Conservation (phyloP, 805 yeast genomes). For the Candida hispaniensis region DNA sequence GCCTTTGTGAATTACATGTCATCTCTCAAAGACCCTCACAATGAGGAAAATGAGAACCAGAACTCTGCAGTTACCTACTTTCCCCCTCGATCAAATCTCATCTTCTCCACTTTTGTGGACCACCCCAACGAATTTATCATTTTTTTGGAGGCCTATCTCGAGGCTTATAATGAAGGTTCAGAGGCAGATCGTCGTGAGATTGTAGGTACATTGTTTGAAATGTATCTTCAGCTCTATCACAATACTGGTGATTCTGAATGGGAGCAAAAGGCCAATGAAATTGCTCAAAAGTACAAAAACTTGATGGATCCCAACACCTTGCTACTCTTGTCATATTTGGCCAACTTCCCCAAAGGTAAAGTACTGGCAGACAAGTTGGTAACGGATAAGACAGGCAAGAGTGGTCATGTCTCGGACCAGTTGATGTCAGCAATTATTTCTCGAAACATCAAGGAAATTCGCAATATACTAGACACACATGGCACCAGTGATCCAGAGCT, state of each 20-base stretch:
- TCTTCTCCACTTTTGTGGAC: conserved; percentile 76
- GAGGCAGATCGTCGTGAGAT: conserved; percentile 60
- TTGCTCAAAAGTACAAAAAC: conserved; percentile 40
- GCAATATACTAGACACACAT: conserved; percentile 45
- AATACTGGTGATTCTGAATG: conserved; percentile 38
- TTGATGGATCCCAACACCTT: conserved; percentile 47
- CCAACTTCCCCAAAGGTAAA: conserved; percentile 27
- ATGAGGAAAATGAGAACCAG: conserved; percentile 16
- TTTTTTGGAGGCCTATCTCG: conserved; percentile 83
- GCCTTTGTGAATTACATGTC: conserved; percentile 48
- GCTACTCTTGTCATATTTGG: conserved; percentile 46
- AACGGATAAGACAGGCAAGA: conserved; percentile 5
- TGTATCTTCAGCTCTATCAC: conserved; percentile 56
- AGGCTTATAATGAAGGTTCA: conserved; percentile 63
- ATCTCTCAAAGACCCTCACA: conserved; percentile 17
- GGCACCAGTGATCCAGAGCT: conserved; percentile 56
- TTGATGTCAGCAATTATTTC: conserved; percentile 56
- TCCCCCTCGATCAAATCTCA: conserved; percentile 83
- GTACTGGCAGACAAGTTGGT: conserved; percentile 25
- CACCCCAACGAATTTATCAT: conserved; percentile 83
- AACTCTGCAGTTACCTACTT: conserved; percentile 52
- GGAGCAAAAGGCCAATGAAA: conserved; percentile 50
- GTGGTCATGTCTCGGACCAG: conserved; percentile 45
- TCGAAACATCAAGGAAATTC: conserved; percentile 46
- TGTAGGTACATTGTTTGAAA: conserved; percentile 67